Base-by-base conservation (phyloP, 2,329 filamentous ascomycete genomes). In the Chaetomium strumarium region DNA sequence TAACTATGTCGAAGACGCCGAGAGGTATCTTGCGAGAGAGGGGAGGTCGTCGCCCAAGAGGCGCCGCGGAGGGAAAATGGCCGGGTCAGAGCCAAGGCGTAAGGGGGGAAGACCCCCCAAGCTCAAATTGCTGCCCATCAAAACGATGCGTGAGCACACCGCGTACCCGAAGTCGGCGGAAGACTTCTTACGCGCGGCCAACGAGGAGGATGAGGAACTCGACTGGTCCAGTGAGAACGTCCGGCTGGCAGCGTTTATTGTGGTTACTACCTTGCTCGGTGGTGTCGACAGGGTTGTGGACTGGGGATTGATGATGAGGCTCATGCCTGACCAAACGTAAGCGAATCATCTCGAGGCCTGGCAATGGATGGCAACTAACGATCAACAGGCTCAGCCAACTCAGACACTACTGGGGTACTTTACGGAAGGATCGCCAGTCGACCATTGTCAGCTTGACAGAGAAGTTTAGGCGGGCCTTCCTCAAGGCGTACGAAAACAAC, bases 401-500 rank as follows among this genome's bases (percentile, higher is more conserved):
- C 36, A 75, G 74, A 19, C 75, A 74, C 45, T 78, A 78, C 51
- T 86, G 83, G 82, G 68, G 71, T 1, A 67, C 66, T 30, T 65
- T 77, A n/a, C 72, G 71, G 24, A 75, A 76, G 55, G 74, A 77
- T 46, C 74, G 78, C 29, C 73, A 72, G 42, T 71, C 72, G 0
- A 75, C 78, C 45, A 72, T 88, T 34, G 71, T 79, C 5, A 76
- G 77, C 38, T 63, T 86, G 41, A 82, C 80, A 5, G 70, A 75
- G 6, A 78, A 80, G 44, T 88, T 92, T 57, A 83, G 86, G 60
- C 72, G 79, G 14, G 75, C 73, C 8, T 88, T 88, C 59, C 69
- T 89, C 6, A 68, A 74, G 43, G 86, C 86, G 0, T 89, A 90
- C 58, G 78, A 83, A 58, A 74, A 72, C 1, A 77, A 77, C 9